phyloP scores from a whole-genome alignment of 805 yeast species.

The Teunomyces panamensis region DNA sequence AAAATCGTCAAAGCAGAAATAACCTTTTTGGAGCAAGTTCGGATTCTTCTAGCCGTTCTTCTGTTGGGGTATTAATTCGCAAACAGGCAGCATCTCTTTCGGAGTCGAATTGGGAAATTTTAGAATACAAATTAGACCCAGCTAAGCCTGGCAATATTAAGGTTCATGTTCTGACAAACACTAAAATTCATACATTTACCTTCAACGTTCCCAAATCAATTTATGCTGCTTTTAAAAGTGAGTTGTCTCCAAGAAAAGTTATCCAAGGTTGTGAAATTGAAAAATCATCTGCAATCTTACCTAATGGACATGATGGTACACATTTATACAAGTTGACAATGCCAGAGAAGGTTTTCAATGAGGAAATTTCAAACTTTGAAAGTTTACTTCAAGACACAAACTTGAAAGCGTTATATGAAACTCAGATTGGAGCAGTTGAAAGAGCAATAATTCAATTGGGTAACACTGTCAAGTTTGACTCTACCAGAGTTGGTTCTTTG shows the following conservation, averaged over 20 bases:
- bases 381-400: constrained; percentile 61
- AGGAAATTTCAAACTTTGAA: constrained; percentile 55
- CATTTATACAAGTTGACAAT: constrained; percentile 61
- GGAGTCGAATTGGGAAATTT: constrained; percentile 79
- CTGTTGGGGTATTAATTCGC: constrained; percentile 67
- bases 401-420: constrained; percentile 72
- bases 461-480: constrained; percentile 64
- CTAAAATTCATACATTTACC: constrained; percentile 67
- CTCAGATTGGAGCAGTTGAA: constrained; percentile 63
- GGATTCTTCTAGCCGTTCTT: constrained; percentile 51
- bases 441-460: constrained; percentile 82
- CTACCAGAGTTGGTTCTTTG: constrained; percentile 71
- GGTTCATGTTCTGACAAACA: constrained; percentile 66
- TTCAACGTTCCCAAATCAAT: constrained; percentile 74
- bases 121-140: constrained; percentile 62
- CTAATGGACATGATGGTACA: constrained; percentile 59
- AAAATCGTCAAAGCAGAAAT: constrained; percentile 66
- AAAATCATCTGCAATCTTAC: constrained; percentile 59
- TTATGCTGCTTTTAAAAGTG: constrained; percentile 62
- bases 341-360: constrained; percentile 61
- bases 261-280: constrained; percentile 56
- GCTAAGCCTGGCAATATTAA: constrained; percentile 69
- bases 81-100: constrained; percentile 78
- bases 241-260: constrained; percentile 34
- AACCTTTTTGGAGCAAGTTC: constrained; percentile 72